Evolutionary conservation across 768 basidiomycete species (phyloP).

Genomic region (Boletus edulis): DNA sequence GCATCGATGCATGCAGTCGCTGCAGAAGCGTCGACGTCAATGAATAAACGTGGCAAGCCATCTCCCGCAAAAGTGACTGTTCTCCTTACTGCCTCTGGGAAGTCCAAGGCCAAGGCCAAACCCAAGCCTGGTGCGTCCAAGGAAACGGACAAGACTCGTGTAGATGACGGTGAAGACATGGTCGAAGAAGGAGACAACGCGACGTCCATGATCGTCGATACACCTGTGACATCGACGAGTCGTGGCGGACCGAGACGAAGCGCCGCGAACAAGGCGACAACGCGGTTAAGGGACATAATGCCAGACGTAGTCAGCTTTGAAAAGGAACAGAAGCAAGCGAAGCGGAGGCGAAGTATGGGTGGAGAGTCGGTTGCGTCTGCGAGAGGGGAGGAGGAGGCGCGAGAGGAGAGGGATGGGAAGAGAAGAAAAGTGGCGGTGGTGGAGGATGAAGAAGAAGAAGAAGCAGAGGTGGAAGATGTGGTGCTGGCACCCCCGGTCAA

Average conservation of each 20-base stretch:
- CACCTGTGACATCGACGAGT: conserved; percentile 7
- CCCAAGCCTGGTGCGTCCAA: not conserved
- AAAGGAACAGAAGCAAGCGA: conserved; percentile 53
- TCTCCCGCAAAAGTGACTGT: conserved; percentile 14
- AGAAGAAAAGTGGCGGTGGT: conserved; percentile 15
- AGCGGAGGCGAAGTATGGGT: conserved; percentile 32
- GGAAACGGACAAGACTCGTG: not conserved
- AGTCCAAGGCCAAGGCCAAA: conserved; percentile 3
- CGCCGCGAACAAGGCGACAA: conserved; percentile 53
- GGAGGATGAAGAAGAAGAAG: conserved; percentile 24
- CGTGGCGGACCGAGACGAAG: conserved; percentile 38
- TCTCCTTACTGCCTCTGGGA: not conserved
- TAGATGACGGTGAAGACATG: not conserved
- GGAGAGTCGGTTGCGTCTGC: conserved; percentile 23
- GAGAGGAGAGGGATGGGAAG: conserved; percentile 19
- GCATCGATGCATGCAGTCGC: conserved; percentile 22
- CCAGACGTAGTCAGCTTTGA: conserved; percentile 73
- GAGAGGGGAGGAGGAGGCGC: conserved; percentile 12
- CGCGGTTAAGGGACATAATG: conserved; percentile 57
- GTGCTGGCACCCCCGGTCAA: conserved; percentile 12
- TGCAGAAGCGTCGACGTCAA: conserved; percentile 21
- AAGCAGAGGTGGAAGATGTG: conserved; percentile 19
- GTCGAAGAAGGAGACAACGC: not conserved
- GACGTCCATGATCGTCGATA: conserved; percentile 10
- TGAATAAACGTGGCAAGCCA: conserved; percentile 16